Conservation (phyloP, 371 early-diverging fungal genomes). For the Cokeromyces recurvatus region DNA sequence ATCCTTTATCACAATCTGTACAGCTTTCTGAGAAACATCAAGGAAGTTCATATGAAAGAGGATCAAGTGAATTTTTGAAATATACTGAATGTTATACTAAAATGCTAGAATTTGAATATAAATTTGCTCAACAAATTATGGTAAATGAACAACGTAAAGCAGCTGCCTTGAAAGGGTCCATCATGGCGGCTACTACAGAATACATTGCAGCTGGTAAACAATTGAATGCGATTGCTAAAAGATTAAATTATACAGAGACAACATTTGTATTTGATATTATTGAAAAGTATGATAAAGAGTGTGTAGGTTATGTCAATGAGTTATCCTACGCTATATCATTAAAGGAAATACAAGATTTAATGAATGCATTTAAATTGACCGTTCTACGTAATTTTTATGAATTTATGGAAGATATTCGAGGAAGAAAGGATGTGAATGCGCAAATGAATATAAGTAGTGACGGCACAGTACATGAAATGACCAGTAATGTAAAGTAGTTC, state of each 20-base stretch:
- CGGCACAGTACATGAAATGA: conserved; percentile 84
- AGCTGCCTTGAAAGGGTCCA: conserved; percentile 50
- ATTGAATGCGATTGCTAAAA: conserved; percentile 57
- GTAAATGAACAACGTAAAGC: conserved; percentile 52
- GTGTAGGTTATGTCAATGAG: conserved; percentile 11
- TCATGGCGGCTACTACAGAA: conserved; percentile 54
- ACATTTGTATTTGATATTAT: conserved; percentile 77
- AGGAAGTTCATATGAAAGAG: conserved; percentile 65
- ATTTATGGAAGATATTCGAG: conserved; percentile 67
- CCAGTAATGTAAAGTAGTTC: conserved; percentile 61
- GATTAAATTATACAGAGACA: conserved; percentile 64
- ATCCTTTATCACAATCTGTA: conserved; percentile 47
- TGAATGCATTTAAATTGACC: conserved; percentile 50
- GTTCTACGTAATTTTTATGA: conserved; percentile 64
- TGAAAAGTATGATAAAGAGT: conserved; percentile 49
- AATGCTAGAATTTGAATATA: conserved; percentile 52
- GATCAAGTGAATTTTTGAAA: conserved; percentile 58
- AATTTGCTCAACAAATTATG: conserved; percentile 60
- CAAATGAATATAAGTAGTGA: conserved; percentile 63
- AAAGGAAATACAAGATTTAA: conserved; percentile 48
- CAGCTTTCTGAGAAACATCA: conserved; percentile 44
- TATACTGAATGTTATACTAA: conserved; percentile 58
- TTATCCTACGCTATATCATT: conserved; percentile 21
- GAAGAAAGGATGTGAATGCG: conserved; percentile 28
- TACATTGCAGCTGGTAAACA: conserved; percentile 65